Conservation (phyloP, 169 alveolate genomes). For the Nephromyces sp. region DNA sequence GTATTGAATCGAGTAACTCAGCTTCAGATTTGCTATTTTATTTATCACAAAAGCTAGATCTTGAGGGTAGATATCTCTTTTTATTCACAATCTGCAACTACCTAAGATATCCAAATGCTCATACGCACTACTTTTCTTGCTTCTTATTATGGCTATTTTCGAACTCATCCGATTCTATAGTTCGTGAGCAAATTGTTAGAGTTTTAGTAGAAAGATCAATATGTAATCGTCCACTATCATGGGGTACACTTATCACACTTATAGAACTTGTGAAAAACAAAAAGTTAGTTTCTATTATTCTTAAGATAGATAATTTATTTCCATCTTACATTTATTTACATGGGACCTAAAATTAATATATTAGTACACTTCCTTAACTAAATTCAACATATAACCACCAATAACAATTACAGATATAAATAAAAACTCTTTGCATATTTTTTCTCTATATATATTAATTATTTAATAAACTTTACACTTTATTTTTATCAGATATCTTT, state of each 20-base stretch:
- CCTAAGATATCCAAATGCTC: conserved; percentile 88
- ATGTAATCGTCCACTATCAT: conserved; percentile 89
- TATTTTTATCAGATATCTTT: no score
- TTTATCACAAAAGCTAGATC: conserved; percentile 52
- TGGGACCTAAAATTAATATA: no score
- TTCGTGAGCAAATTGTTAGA: conserved; percentile 80
- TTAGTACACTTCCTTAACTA: no score
- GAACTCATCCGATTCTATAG: conserved; percentile 63
- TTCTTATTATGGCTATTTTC: conserved; percentile 63
- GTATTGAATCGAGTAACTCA: conserved; percentile 34
- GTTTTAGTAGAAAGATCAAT: conserved; percentile 80
- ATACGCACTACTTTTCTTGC: conserved; percentile 83
- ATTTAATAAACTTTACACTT: no score
- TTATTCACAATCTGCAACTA: conserved; percentile 84
- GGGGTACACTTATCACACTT: conserved; percentile 91
- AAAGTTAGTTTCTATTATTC: conserved; percentile 47
- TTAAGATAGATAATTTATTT: no score
- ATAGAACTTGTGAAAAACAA: conserved; percentile 84
- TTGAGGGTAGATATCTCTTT: conserved; percentile 71
- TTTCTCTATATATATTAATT: no score
- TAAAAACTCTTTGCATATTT: no score
- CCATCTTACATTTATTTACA: no score
- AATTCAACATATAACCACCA: no score
- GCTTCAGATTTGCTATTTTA: conserved; percentile 56
- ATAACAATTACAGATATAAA: no score